phyloP scores from a whole-genome alignment of 225 moss, liverwort and hornwort genomes.

The Marchantia polymorpha region DNA sequence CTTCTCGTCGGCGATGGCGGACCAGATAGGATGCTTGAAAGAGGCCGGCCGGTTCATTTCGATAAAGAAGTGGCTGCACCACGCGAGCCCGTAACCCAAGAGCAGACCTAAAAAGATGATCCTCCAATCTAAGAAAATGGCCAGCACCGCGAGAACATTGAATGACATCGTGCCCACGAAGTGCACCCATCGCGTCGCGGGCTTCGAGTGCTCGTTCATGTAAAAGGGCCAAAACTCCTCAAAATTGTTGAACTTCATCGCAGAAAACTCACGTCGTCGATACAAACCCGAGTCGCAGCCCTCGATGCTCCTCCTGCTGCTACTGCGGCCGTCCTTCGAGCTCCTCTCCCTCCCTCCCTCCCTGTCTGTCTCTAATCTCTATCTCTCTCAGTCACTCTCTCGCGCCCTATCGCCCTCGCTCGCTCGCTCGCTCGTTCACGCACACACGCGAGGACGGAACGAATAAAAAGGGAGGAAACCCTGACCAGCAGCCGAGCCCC shows the following conservation, averaged over 20 bases:
- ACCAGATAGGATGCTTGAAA: slow-evolving; percentile 87
- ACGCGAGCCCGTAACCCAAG: slow-evolving; percentile 78
- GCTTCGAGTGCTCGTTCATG: slow-evolving; percentile 84
- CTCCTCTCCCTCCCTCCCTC: too few species aligned
- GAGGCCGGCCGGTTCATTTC: slow-evolving; percentile 77
- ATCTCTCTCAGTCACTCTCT: too few species aligned
- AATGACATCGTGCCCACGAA: slow-evolving; percentile 63
- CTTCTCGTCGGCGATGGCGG: slow-evolving; percentile 82
- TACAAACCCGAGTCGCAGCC: too few species aligned
- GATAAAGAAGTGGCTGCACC: slow-evolving; percentile 95
- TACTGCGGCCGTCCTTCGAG: neutral
- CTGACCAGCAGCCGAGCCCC: too few species aligned
- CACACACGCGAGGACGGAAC: neutral
- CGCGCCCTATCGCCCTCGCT: too few species aligned
- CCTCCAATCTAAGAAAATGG: slow-evolving; percentile 75
- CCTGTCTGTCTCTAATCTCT: too few species aligned
- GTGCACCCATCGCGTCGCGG: slow-evolving; percentile 72
- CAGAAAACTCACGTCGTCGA: neutral
- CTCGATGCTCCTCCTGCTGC: too few species aligned
- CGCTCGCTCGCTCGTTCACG: too few species aligned
- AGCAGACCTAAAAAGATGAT: slow-evolving; percentile 72
- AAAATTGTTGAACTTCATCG: slow-evolving; percentile 81
- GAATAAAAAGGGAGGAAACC: neutral
- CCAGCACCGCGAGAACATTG: slow-evolving; percentile 64
- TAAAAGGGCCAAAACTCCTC: slow-evolving; percentile 99